Base-by-base conservation (phyloP, 1,284 basidiomycete genomes). In the Salmacisia buchloeana region DNA sequence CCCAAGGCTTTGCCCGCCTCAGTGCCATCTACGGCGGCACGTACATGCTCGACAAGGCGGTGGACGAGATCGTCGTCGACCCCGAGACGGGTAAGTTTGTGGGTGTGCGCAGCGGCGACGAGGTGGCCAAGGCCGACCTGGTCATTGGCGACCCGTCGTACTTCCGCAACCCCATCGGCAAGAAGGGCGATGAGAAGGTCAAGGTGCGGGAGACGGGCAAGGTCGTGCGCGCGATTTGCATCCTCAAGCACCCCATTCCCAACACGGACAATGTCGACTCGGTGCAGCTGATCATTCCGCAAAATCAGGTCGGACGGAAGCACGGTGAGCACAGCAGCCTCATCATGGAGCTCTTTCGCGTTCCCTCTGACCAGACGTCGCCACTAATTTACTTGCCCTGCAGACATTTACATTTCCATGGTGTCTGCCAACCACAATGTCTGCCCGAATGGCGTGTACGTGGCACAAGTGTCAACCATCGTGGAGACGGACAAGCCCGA, bases 11-110 rank as follows among this genome's bases (percentile, higher is more conserved):
- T 79, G 96, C 96, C 18, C 92, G 96, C 79, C 76, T 79, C 52
- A 94, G 91, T 70, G 96, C 96, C 73, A 97, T 99, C 80, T 97
- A 99, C 81, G 96, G 96, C 61, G 96, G 96, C 60, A 99, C 96
- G 18, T 99, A 98, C 84, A 99, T 99, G 96, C 89, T 99, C 64
- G 93, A 97, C 85, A 98, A 98, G 83, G 85, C 85, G 64, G 89
- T 97, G 74, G 88, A 97, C 70, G 87, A 91, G 80, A 92, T 98
- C 75, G 89, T 97, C 66, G 89, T 89, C 58, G 72, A 75, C 60
- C 90, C 89, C 77, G 86, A 89, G 57, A 80, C 81, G 66, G 96
- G 96, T 77, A 91, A 90, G 80, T 97, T 99, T 75, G 85, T 90
- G 60, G 94, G 96, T 63, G 96, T 98, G 46, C 89, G 88, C 46